Evolutionary conservation across 2,329 filamentous ascomycete species (phyloP).

Genomic region (Claviceps sp.): DNA sequence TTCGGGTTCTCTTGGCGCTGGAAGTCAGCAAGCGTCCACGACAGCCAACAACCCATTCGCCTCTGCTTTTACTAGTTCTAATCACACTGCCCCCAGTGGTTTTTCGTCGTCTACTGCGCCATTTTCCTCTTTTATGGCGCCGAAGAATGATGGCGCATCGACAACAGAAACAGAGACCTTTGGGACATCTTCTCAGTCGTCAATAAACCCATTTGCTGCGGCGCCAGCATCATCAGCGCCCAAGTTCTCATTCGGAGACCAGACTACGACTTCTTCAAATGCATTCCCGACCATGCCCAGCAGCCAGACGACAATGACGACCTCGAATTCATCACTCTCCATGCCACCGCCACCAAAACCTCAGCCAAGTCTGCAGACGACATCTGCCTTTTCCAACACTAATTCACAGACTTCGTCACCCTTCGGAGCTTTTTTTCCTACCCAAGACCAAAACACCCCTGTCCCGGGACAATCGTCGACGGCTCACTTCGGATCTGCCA

Average conservation of each 20-base stretch:
- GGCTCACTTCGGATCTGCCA: not conserved
- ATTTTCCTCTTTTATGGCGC: not conserved
- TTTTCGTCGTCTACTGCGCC: not conserved
- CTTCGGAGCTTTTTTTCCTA: not conserved
- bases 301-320: not conserved
- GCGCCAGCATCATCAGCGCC: constrained; percentile 7
- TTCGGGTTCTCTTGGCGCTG: constrained; percentile 1
- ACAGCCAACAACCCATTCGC: constrained; percentile 4
- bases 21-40: not conserved
- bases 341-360: constrained; percentile 9
- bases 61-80: not conserved
- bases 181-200: not conserved
- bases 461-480: not conserved
- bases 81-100: not conserved
- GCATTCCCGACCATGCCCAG: not conserved
- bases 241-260: constrained; percentile 6
- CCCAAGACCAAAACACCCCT: not conserved
- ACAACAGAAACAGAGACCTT: not conserved
- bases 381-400: not conserved
- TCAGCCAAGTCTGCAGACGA: not conserved
- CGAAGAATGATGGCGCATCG: not conserved
- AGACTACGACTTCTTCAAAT: not conserved
- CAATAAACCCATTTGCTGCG: constrained; percentile 12
- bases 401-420: not conserved
- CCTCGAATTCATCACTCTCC: not conserved